Percentiles rank a stretch among this genome's conserved stretches.
These are phyloP conservation scores for Neocatenulostroma microsporum DNA, from an alignment of 2,329 filamentous ascomycete genomes.

Conservation along the genomic window DNA sequence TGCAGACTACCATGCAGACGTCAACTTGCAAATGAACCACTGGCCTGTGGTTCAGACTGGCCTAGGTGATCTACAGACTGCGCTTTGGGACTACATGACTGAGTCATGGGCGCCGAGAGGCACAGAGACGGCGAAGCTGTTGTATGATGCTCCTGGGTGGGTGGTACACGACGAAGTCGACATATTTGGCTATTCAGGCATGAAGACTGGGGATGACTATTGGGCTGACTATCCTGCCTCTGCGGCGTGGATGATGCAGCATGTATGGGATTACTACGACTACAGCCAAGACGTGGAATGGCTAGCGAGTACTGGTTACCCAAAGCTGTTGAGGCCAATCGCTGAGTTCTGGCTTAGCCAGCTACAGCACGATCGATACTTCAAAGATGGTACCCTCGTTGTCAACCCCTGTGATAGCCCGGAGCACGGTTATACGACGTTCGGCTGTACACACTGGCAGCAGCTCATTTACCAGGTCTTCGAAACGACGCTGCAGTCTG, in stretches of 20 bases:
- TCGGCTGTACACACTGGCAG: slow-evolving; percentile 49
- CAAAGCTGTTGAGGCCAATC: slow-evolving; percentile 44
- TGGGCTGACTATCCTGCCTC: slow-evolving; percentile 41
- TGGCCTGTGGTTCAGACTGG: slow-evolving; percentile 51
- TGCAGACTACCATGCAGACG: slow-evolving; percentile 51
- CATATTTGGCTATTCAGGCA: slow-evolving; percentile 50
- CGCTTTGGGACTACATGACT: slow-evolving; percentile 48
- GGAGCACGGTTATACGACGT: slow-evolving; percentile 46
- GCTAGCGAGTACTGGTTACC: slow-evolving; percentile 43
- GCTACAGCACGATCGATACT: slow-evolving; percentile 44
- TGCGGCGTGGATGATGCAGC: slow-evolving; percentile 54
- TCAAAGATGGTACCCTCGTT: slow-evolving; percentile 46
- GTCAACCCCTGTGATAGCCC: slow-evolving; percentile 54
- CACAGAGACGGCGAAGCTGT: slow-evolving; percentile 43
- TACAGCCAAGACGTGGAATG: slow-evolving; percentile 45
- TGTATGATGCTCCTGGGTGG: slow-evolving; percentile 51
- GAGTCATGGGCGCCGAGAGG: slow-evolving; percentile 50
- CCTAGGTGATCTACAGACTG: slow-evolving; percentile 38
- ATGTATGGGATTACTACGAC: slow-evolving; percentile 51
- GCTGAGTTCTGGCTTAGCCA: slow-evolving; percentile 51
- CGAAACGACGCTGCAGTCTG: slow-evolving; percentile 22
- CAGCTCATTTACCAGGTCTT: slow-evolving; percentile 42
- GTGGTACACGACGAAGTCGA: slow-evolving; percentile 53
- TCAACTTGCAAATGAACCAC: slow-evolving; percentile 56
- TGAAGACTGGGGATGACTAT: slow-evolving; percentile 37